Conservation (phyloP, 306 rosid genomes). For the Fagus crenata region DNA sequence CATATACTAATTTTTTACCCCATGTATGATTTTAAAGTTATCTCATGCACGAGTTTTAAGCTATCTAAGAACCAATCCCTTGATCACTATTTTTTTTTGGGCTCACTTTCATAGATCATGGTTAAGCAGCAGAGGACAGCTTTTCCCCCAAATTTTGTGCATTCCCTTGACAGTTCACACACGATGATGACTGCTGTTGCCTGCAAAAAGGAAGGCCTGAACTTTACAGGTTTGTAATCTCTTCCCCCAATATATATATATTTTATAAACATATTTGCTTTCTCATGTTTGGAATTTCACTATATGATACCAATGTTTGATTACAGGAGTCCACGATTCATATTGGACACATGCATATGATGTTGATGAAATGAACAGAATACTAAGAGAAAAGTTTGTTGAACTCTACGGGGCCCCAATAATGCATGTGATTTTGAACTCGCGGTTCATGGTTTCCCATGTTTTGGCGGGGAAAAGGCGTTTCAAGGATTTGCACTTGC, state of each 20-base stretch:
- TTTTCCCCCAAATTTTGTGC: conserved; percentile 96
- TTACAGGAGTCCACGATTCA: conserved; percentile 85
- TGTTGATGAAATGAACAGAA: too few relatives aligned
- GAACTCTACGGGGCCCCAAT: too few relatives aligned
- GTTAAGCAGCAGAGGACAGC: conserved; percentile 87
- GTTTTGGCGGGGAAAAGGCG: conserved; percentile 34
- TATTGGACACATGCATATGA: too few relatives aligned
- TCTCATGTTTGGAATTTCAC: neutral
- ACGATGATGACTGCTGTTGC: conserved; percentile 99
- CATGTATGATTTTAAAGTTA: neutral
- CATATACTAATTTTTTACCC: neutral
- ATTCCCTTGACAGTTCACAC: conserved; percentile 96
- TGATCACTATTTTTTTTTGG: neutral
- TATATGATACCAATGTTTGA: conserved; percentile 25
- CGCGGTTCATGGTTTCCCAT: conserved; percentile 32
- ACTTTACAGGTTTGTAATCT: conserved; percentile 71
- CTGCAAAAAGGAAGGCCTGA: conserved; percentile 76
- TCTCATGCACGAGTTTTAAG: neutral
- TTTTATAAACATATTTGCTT: neutral
- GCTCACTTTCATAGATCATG: conserved; percentile 56
- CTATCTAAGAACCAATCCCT: neutral
- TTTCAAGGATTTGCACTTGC: conserved; percentile 41
- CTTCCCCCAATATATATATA: neutral
- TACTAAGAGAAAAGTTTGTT: too few relatives aligned
- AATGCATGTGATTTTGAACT: neutral